A percentile compares a stretch with the other conserved stretches of the same genome.
Conservation (phyloP, 2,329 filamentous ascomycete genomes). For the Microsporum canis region DNA sequence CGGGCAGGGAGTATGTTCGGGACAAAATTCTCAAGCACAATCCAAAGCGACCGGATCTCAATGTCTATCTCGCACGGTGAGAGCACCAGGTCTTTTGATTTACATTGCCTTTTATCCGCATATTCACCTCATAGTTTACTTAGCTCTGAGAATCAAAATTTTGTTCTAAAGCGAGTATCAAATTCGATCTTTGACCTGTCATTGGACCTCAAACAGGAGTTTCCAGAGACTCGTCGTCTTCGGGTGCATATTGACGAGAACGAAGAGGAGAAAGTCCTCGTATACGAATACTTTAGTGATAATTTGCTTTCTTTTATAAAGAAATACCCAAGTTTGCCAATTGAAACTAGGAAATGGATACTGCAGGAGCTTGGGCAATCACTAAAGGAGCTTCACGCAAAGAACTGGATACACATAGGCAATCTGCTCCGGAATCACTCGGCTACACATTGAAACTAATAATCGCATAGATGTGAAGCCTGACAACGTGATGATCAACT, state of each 20-base stretch:
- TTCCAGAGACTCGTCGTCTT: background rate
- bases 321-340: background rate
- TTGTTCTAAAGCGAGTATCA: background rate
- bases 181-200: background rate
- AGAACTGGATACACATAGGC: background rate
- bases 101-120: background rate
- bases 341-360: background rate
- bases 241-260: background rate
- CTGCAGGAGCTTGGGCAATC: background rate
- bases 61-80: background rate
- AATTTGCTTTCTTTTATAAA: background rate
- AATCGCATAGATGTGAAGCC: constrained; percentile 4
- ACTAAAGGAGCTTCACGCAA: background rate
- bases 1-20: background rate
- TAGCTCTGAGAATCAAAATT: background rate
- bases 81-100: background rate
- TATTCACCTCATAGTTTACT: background rate
- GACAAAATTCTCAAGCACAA: background rate
- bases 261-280: background rate
- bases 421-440: no score
- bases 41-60: background rate
- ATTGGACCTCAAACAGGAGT: background rate
- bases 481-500: constrained; percentile 8
- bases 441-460: background rate
- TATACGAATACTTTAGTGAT: background rate